A percentile compares a stretch with the other conserved stretches of the same genome.
Conservation (phyloP, 2,329 filamentous ascomycete species). For the Thielaviopsis musarum region DNA sequence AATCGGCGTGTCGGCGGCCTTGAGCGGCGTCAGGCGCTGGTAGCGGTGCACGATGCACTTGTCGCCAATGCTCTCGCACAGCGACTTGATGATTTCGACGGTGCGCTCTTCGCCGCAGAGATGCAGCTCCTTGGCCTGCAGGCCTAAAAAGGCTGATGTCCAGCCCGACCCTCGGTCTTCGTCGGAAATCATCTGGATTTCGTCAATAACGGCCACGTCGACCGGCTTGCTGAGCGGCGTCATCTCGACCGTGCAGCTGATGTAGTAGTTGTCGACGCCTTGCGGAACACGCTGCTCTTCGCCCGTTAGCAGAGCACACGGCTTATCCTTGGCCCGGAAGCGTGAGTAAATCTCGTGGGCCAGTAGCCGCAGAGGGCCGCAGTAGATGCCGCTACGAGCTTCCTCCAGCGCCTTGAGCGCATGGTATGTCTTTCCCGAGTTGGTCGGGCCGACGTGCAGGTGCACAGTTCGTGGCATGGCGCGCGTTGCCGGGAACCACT, state of each 20-base stretch:
- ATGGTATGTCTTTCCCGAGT: constrained; percentile 95
- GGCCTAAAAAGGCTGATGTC: constrained; percentile 77
- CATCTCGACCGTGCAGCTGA: constrained; percentile 92
- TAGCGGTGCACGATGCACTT: constrained; percentile 69
- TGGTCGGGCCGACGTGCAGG: constrained; percentile 89
- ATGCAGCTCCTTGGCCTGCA: constrained; percentile 78
- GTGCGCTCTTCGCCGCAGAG: constrained; percentile 80
- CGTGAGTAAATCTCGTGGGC: constrained; percentile 93
- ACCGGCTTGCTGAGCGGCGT: constrained; percentile 36
- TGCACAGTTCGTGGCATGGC: constrained; percentile 68
- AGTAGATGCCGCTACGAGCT: constrained; percentile 65
- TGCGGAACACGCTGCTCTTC: constrained; percentile 66
- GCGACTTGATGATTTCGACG: constrained; percentile 57
- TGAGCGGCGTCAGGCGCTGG: constrained; percentile 62
- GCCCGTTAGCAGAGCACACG: constrained; percentile 72
- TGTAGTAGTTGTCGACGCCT: constrained; percentile 40
- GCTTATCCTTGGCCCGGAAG: constrained; percentile 58
- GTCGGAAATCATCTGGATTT: constrained; percentile 94
- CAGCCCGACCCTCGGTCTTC: constrained; percentile 75
- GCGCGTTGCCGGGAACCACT: constrained; percentile 83
- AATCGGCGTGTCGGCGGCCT: constrained; percentile 48
- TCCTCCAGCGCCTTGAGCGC: constrained; percentile 72
- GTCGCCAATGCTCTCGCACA: constrained; percentile 70
- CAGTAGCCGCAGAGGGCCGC: constrained; percentile 72
- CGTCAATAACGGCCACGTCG: constrained; percentile 91